Evolutionary conservation across 1,284 basidiomycete genomes (phyloP).

Genomic region (Mycocalia duriaeana): DNA sequence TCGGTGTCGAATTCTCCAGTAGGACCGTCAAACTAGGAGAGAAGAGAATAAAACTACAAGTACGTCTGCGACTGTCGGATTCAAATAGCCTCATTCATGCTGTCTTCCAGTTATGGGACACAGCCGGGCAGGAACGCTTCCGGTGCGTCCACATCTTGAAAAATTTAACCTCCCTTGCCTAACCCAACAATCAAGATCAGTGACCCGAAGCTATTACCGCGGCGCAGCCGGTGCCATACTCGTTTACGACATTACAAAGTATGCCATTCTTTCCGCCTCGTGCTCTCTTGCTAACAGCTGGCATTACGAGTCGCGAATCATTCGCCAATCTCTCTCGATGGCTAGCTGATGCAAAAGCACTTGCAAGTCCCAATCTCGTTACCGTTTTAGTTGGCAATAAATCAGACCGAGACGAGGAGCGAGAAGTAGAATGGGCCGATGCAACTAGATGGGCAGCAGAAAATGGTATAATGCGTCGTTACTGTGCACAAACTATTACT

Average conservation of each 20-base stretch:
- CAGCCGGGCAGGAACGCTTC: constrained; percentile 94
- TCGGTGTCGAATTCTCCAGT: constrained; percentile 94
- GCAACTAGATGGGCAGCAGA: constrained; percentile 93
- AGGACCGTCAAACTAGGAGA: constrained; percentile 85
- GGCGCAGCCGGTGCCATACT: constrained; percentile 92
- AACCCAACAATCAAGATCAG: no score
- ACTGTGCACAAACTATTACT: not conserved
- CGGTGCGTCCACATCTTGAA: no score
- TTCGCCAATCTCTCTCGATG: constrained; percentile 96
- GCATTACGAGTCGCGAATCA: no score
- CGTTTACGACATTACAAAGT: constrained; percentile 93
- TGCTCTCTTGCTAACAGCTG: no score
- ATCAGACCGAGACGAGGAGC: constrained; percentile 90
- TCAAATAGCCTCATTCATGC: no score
- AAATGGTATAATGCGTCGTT: constrained; percentile 54
- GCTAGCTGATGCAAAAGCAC: constrained; percentile 97
- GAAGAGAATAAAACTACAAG: constrained; percentile 92
- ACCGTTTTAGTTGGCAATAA: constrained; percentile 97
- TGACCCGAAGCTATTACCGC: constrained; percentile 87
- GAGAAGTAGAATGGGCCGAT: constrained; percentile 93
- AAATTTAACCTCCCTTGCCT: no score
- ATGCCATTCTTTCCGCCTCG: no score
- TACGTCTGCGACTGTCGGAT: no score
- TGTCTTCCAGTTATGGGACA: constrained; percentile 99
- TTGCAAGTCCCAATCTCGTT: constrained; percentile 89